Evolutionary conservation across 345 rosid genomes (phyloP).

Genomic region (Draba incana): DNA sequence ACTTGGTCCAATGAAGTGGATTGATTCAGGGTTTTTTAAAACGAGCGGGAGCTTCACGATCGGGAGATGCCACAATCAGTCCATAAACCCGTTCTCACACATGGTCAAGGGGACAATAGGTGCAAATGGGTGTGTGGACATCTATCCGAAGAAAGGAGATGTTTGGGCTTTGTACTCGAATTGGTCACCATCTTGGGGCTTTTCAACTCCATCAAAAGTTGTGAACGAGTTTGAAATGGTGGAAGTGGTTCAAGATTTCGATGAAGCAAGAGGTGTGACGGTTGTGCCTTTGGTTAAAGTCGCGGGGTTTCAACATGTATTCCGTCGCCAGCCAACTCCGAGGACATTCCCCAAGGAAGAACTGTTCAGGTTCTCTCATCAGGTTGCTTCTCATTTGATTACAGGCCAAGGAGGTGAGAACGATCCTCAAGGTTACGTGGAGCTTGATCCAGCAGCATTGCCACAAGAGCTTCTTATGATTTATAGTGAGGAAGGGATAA

Average conservation of each 20-base stretch:
- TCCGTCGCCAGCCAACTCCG: constrained; percentile 37
- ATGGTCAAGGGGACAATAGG: background rate
- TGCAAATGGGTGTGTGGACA: background rate
- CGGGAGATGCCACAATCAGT: background rate
- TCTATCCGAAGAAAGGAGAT: background rate
- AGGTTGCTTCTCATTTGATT: constrained; percentile 59
- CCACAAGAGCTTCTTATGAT: constrained; percentile 64
- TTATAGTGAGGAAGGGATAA: constrained; percentile 39
- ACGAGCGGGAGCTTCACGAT: background rate
- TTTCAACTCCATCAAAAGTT: constrained; percentile 50
- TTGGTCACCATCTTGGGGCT: constrained; percentile 66
- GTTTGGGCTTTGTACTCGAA: constrained; percentile 49
- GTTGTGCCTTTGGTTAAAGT: constrained; percentile 60
- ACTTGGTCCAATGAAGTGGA: constrained; percentile 48
- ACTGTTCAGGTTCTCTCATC: constrained; percentile 73
- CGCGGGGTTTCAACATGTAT: constrained; percentile 58
- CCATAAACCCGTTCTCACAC: background rate
- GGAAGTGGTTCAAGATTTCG: constrained; percentile 57
- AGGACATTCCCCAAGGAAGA: constrained; percentile 54
- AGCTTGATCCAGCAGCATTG: constrained; percentile 72
- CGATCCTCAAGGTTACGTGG: constrained; percentile 58
- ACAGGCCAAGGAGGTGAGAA: constrained; percentile 58
- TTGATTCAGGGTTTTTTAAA: background rate
- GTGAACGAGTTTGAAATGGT: constrained; percentile 65
- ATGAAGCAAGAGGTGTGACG: constrained; percentile 51